Conservation (phyloP, 768 basidiomycete species). For the Serendipita vermifera region DNA sequence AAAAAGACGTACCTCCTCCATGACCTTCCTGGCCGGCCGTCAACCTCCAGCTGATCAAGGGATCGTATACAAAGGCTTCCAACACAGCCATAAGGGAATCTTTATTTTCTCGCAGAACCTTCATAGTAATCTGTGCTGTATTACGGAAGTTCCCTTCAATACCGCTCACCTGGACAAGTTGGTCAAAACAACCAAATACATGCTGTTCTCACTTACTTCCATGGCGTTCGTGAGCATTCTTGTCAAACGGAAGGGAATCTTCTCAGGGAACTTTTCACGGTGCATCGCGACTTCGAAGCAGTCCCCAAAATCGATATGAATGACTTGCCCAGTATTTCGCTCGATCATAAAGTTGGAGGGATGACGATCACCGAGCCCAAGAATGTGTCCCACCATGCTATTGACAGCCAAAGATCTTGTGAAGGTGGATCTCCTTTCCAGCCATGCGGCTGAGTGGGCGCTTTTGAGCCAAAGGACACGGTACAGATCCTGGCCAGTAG, state of each 20-base stretch:
- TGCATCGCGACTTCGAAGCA: constrained; percentile 98
- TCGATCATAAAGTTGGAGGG: constrained; percentile 91
- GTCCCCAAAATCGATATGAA: constrained; percentile 96
- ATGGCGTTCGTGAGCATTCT: constrained; percentile 98
- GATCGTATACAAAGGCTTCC: constrained; percentile 98
- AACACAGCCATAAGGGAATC: constrained; percentile 99
- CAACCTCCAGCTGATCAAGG: constrained; percentile 92
- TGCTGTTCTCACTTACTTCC: constrained; percentile 50
- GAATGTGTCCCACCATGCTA: constrained; percentile 97
- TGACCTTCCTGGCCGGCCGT: constrained; percentile 61
- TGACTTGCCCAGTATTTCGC: constrained; percentile 82
- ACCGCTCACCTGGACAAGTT: constrained; percentile 66
- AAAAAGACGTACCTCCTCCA: constrained; percentile 34
- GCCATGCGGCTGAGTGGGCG: constrained; percentile 90
- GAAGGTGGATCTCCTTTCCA: constrained; percentile 90
- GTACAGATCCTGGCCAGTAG: constrained; percentile 95
- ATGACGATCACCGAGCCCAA: constrained; percentile 95
- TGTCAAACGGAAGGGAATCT: constrained; percentile 94
- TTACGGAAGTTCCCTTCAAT: constrained; percentile 95
- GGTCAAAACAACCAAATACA: not conserved
- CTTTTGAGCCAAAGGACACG: constrained; percentile 95
- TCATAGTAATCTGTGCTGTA: constrained; percentile 97
- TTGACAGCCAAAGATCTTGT: constrained; percentile 92
- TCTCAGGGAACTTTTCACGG: constrained; percentile 97
- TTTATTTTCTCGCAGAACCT: constrained; percentile 88